Evolutionary conservation across 257 asterid species (phyloP).

Genomic region (Lycium barbarum): DNA sequence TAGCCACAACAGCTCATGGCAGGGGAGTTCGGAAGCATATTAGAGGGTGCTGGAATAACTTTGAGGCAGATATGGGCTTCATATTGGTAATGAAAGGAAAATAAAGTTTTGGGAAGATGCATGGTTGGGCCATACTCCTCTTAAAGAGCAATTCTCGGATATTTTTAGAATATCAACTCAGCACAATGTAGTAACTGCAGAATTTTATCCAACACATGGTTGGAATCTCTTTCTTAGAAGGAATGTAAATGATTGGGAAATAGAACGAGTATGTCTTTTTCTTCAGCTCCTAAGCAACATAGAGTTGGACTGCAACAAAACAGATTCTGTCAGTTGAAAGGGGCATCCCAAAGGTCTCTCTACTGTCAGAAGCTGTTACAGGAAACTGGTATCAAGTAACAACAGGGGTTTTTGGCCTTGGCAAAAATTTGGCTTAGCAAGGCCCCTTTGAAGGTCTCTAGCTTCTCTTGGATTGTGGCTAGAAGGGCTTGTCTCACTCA

Average conservation of each 20-base stretch:
- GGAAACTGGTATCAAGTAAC: not conserved
- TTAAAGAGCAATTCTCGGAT: not conserved
- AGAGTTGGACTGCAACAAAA: not conserved
- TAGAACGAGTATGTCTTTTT: not conserved
- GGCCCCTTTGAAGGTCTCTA: not conserved
- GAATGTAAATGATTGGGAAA: too few species aligned
- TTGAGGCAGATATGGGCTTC: too few species aligned
- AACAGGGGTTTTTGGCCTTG: not conserved
- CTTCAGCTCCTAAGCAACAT: slow-evolving; percentile 16
- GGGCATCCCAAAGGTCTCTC: slow-evolving; percentile 13
- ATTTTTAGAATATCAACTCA: not conserved
- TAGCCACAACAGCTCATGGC: too few species aligned
- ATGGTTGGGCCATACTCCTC: not conserved
- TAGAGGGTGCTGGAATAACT: too few species aligned
- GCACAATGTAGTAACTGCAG: not conserved
- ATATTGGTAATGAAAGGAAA: too few species aligned
- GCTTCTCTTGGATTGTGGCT: slow-evolving; percentile 20
- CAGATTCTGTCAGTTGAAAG: slow-evolving; percentile 8
- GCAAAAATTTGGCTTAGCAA: not conserved
- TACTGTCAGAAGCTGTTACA: not conserved
- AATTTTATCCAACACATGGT: not conserved
- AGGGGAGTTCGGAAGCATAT: too few species aligned
- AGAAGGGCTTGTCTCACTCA: not conserved
- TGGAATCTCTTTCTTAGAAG: not conserved
- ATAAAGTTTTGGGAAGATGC: not conserved